Percentiles rank a stretch among this genome's conserved stretches.
Conservation (phyloP, 1,284 basidiomycete genomes). For the Leccinum cinnamomeum region DNA sequence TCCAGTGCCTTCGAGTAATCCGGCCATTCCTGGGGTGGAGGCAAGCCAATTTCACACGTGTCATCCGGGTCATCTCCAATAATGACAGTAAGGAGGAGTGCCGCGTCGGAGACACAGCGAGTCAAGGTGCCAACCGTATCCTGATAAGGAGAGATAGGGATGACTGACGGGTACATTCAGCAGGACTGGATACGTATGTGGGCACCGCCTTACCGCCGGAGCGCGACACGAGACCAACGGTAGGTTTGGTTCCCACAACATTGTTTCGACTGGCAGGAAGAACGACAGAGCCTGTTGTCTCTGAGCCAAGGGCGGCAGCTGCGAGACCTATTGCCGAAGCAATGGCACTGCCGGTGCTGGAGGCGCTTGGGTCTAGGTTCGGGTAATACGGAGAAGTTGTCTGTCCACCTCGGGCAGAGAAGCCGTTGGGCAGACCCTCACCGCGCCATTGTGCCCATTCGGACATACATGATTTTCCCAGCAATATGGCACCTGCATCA, state of each 20-base stretch:
- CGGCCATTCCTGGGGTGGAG: constrained; percentile 41
- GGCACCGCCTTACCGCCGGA: constrained; percentile 41
- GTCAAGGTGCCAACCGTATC: constrained; percentile 51
- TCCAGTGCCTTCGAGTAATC: constrained; percentile 42
- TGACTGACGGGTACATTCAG: constrained; percentile 35
- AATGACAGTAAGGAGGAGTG: constrained; percentile 43
- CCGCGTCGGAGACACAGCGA: constrained; percentile 48
- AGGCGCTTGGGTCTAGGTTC: constrained; percentile 49
- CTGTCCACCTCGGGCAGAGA: constrained; percentile 55
- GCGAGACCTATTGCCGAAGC: constrained; percentile 50
- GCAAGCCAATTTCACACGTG: constrained; percentile 40
- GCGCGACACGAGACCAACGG: constrained; percentile 47
- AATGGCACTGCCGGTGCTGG: constrained; percentile 52
- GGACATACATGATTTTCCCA: constrained; percentile 50
- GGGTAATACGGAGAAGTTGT: constrained; percentile 49
- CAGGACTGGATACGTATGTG: neutral
- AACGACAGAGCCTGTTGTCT: constrained; percentile 53
- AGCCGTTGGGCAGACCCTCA: constrained; percentile 44
- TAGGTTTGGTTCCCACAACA: constrained; percentile 41
- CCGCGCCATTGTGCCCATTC: constrained; percentile 54
- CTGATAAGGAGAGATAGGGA: constrained; percentile 50
- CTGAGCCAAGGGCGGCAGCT: constrained; percentile 51
- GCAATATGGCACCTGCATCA: constrained; percentile 53
- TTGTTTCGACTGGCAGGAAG: constrained; percentile 45
- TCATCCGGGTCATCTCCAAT: constrained; percentile 47